Evolutionary conservation across 768 basidiomycete species (phyloP).

Genomic region (Hygrocybe coccinea): DNA sequence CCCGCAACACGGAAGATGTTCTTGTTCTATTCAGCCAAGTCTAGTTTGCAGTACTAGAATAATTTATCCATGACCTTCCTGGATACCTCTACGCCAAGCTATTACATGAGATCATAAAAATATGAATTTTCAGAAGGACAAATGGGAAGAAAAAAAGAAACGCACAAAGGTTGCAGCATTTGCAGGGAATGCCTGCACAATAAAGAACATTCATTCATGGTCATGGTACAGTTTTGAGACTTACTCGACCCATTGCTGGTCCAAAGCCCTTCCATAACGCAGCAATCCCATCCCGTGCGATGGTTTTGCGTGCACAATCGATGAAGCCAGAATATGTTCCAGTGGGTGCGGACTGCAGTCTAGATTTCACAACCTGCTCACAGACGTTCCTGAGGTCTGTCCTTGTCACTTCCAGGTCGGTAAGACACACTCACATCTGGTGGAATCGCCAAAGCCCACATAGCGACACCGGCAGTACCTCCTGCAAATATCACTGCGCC

Average conservation of each 20-base stretch:
- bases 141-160: slow-evolving; percentile 2
- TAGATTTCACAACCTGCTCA: slow-evolving; percentile 84
- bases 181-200: slow-evolving; percentile 82
- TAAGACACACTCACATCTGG: slow-evolving; percentile 67
- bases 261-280: slow-evolving; percentile 98
- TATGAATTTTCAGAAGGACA: too few relatives aligned
- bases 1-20: too few relatives aligned
- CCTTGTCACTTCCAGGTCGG: not conserved
- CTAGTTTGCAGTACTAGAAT: slow-evolving; percentile 31
- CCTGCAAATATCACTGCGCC: slow-evolving; percentile 87
- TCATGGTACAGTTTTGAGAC: slow-evolving; percentile 22
- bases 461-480: slow-evolving; percentile 91
- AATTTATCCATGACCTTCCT: slow-evolving; percentile 75
- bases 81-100: slow-evolving; percentile 92
- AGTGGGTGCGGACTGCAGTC: slow-evolving; percentile 92
- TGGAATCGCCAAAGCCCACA: slow-evolving; percentile 98
- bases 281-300: slow-evolving; percentile 77
- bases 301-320: slow-evolving; percentile 89
- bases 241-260: slow-evolving; percentile 89
- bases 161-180: slow-evolving; percentile 92
- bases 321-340: slow-evolving; percentile 95
- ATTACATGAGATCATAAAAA: slow-evolving; percentile 20
- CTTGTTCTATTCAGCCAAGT: not conserved
- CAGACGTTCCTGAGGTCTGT: not conserved
- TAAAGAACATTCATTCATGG: not conserved